Evolutionary conservation across 345 rosid species (phyloP), one percentile per base, ranked within the genome.

Genomic region (Camelina laxa): DNA sequence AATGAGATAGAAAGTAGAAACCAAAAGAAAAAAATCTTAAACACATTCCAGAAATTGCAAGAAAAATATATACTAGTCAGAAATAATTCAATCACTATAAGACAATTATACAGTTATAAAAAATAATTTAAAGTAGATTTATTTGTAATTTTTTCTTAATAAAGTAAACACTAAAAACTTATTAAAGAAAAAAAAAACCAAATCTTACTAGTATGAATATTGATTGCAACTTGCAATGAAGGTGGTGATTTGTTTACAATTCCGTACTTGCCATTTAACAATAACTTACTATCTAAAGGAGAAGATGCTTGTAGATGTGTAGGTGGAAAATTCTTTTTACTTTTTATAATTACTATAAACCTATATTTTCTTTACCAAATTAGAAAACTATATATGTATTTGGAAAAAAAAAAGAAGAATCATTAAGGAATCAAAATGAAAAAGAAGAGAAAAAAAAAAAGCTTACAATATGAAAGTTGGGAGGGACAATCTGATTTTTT

Each of bases 191-290:
- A 47, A 5, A 1, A 30, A 39, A 41, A 0, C 1, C 12, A 71
- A 36, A 36, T 60, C 49, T 48, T 4, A 36, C 15, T 6, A 38
- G n/a, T 45, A 33, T 24, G 59, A 55, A 60, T 36, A 64, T 66
- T 48, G 60, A 12, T 65, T 31, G 78, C 78, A 65, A 74, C 60
- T 66, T 66, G 72, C 60, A 48, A 48, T 60, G 60, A 7, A 38
- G 30, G 66, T 14, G 36, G 72, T 48, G 60, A 19, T 45, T 69
- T 57, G 55, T 61, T 61, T 56, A 56, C 21, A 20, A 0, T 61
- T 21, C 12, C 17, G 66, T 61, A 61, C 50, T 21, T 57, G n/a
- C 19, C 51, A 49, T 67, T 27, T 61, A 73, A n/a, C 51, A 63
- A 9, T 73, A 24, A 38, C 41, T 45, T 44, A 57, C 49, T n/a